These are phyloP conservation scores for Hyphodiscus hymeniophilus DNA, from an alignment of 495 filamentous ascomycete species.

Conservation along the genomic window DNA sequence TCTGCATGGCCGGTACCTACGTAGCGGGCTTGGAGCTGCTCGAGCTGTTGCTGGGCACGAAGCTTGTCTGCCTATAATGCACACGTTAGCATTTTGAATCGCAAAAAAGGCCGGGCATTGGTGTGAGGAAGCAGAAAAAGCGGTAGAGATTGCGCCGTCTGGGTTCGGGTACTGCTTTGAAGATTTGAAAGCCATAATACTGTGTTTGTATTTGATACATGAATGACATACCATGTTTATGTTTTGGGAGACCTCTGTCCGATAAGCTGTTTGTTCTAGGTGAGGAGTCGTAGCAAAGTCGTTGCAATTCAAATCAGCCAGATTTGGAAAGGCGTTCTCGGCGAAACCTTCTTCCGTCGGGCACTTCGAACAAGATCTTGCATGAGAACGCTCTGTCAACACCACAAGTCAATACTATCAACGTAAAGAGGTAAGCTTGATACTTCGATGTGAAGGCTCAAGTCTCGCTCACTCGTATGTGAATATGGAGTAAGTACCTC, in stretches of 20 bases:
- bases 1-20: slow-evolving; percentile 97
- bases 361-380: too few species aligned
- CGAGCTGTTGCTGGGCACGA: slow-evolving; percentile 93
- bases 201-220: too few species aligned
- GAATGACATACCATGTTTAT: not conserved
- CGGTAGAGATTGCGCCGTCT: not conserved
- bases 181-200: not conserved
- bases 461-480: not conserved
- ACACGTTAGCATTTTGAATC: not conserved
- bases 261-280: too few species aligned
- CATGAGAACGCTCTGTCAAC: too few species aligned
- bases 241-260: too few species aligned
- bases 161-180: not conserved
- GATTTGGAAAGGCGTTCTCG: too few species aligned
- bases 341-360: too few species aligned
- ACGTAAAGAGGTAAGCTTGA: too few species aligned
- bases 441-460: too few species aligned
- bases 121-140: not conserved
- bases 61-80: slow-evolving; percentile 80
- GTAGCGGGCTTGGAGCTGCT: slow-evolving; percentile 87
- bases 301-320: too few species aligned
- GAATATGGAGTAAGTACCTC: not conserved
- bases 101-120: too few species aligned
- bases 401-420: too few species aligned
- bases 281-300: not conserved